Evolutionary conservation across 2,329 filamentous ascomycete genomes (phyloP), one percentile per base, ranked within the genome.

Genomic region (Colletotrichum brevisporum): DNA sequence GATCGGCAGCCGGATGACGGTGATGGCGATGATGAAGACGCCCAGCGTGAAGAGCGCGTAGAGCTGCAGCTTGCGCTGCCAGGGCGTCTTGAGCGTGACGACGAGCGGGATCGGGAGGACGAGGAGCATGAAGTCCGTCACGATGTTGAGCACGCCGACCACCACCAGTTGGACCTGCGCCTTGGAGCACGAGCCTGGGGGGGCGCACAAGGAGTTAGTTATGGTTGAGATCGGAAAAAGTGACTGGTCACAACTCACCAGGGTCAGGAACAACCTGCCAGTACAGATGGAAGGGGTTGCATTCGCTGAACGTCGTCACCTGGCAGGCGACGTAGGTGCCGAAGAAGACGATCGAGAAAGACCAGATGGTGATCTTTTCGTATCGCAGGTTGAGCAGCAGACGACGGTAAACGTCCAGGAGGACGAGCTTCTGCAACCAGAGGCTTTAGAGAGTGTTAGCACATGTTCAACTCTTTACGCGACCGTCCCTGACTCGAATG

Each of bases 221-320:
- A 16, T 54, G 43, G 41, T 24, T 50, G n/a, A 0, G 18, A 10
- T 50, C 18, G 47, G 2, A 48, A 27, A 39, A 47, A 31, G 27
- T 10, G 54, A 56, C 39, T 5, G 50, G 61, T 55, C 50, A 64
- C 3, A 15, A 43, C 73, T n/a, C 75, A 75, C 78, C 79, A 58
- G 79, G 78, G 63, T 75, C 72, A 53, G 78, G 87, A 1, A 83
- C 73, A 60, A 89, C 84, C 74, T 88, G 86, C 86, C 86, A 89
- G 75, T 89, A 88, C 61, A 87, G 83, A 55, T 78, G 73, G 72
- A 88, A 84, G 3, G 86, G 86, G 13, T 81, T 69, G 68, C 79
- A 81, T 72, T 81, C 79, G 66, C 72, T 73, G 66, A 81, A 78
- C 3, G 76, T 79, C 9, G 74, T 71, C 45, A 79, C 74, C 50